A percentile compares a stretch with the other conserved stretches of the same genome.
Evolutionary conservation across 495 filamentous ascomycete species (phyloP).

Genomic region (Penicillium bialowiezense): DNA sequence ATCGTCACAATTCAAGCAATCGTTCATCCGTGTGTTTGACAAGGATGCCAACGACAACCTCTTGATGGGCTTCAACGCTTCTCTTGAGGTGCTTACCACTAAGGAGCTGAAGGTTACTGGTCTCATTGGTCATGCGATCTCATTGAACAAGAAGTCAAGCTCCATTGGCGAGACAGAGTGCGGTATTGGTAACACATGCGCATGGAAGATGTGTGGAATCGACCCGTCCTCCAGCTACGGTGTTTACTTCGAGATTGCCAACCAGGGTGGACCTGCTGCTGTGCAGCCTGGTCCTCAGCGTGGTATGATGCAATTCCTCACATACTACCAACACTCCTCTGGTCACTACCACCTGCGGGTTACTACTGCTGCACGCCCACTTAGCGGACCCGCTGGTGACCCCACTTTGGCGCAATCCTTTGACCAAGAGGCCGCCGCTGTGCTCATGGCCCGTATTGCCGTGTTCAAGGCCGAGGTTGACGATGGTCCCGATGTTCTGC

Average conservation of each 20-base stretch:
- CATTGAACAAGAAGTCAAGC: conserved; percentile 95
- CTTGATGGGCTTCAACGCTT: conserved; percentile 98
- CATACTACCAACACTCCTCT: conserved; percentile 97
- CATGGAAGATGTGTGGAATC: conserved; percentile 99
- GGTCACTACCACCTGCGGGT: conserved; percentile 95
- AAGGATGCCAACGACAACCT: conserved; percentile 93
- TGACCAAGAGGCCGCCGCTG: conserved; percentile 96
- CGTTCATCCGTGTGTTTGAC: conserved; percentile 95
- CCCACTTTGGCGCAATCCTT: conserved; percentile 98
- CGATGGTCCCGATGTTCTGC: conserved; percentile 95
- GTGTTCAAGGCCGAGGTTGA: conserved; percentile 99
- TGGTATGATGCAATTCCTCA: conserved; percentile 97
- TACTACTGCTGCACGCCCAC: conserved; percentile 86
- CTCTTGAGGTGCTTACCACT: conserved; percentile 92
- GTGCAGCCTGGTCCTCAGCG: conserved; percentile 84
- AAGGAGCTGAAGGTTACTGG: conserved; percentile 99
- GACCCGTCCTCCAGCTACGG: conserved; percentile 92
- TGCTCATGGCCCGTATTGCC: conserved; percentile 96
- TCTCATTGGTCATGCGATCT: conserved; percentile 94
- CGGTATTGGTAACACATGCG: conserved; percentile 97
- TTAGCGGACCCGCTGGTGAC: conserved; percentile 93
- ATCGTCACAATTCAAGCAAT: conserved; percentile 99
- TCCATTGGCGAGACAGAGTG: conserved; percentile 98
- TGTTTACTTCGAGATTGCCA: conserved; percentile 96
- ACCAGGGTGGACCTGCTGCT: conserved; percentile 83